Base-by-base conservation (phyloP, 495 filamentous ascomycete genomes). In the Alectoria sarmentosa region DNA sequence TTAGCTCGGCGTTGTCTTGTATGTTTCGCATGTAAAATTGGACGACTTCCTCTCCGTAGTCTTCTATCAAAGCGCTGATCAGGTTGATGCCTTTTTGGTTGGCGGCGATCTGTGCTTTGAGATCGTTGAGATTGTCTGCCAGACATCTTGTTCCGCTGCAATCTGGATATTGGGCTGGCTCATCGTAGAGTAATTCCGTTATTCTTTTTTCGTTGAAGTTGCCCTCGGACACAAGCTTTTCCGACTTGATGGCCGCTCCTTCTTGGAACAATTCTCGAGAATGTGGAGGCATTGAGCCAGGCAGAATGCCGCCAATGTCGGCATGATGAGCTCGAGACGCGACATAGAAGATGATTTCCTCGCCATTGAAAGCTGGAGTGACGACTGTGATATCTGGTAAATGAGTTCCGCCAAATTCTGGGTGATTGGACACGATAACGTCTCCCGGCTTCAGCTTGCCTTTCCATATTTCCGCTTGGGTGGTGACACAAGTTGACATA, bases 21-120 rank as follows among this genome's bases (percentile, higher is more conserved):
- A 98, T 98, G 61, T 84, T 88, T 46, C 84, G 79, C 94, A 98
- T 98, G 77, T 98, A 98, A 74, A 93, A 93, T 70, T 96, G 89
- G 6, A 98, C 94, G 0, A 91, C 91, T 4, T 88, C 83, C 66
- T 93, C 89, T 34, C 91, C 90, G 68, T 98, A 98, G 65, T 98
- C 94, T 28, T 83, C 81, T 66, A 98, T 96, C 2, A 98, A 79
- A 0, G 80, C 78, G 62, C 86, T 86, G 66, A 98, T 98, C 30
- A 98, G 82, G 34, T 85, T 90, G 66, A 98, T 97, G 36, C 94
- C 94, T 63, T 96, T 96, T 69, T 95, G 90, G 74, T 98, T 98
- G 23, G 93, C 92, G 0, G 94, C 93, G 32, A 98, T 89, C 70
- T 98, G 95, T 0, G 94, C 94, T 74, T 96, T 94, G 37, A 98